phyloP scores from a whole-genome alignment of 371 early-diverging fungal genomes.

The Syncephalis fuscata region DNA sequence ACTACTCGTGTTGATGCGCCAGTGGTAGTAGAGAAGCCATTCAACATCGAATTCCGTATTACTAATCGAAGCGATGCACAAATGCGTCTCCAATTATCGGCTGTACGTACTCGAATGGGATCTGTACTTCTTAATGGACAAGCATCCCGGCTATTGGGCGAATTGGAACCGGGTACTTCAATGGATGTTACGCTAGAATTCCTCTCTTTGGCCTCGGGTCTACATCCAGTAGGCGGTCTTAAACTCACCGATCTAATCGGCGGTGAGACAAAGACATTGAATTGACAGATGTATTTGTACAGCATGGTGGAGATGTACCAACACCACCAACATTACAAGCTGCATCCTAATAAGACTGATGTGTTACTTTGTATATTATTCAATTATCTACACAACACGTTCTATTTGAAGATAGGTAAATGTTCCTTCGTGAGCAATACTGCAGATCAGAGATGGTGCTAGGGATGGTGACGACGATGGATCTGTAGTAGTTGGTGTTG shows the following conservation, averaged over 20 bases:
- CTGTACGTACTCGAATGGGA: conserved; percentile 64
- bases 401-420: no score
- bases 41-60: conserved; percentile 25
- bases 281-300: no score
- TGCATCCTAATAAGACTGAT: no score
- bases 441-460: no score
- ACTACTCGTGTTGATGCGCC: conserved; percentile 25
- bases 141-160: conserved; percentile 41
- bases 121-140: conserved; percentile 64
- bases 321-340: no score
- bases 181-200: conserved; percentile 55
- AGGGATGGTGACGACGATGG: no score
- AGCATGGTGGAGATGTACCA: no score
- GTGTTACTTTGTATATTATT: no score
- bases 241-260: conserved; percentile 38
- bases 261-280: conserved; percentile 52
- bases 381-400: no score
- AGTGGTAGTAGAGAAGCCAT: conserved; percentile 41
- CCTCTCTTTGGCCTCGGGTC: conserved; percentile 67
- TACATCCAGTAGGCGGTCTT: conserved; percentile 72
- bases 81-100: conserved; percentile 41
- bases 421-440: no score
- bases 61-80: conserved; percentile 5
- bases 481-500: no score
- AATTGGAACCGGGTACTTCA: conserved; percentile 33